These are phyloP conservation scores for Imleria badia DNA, from an alignment of 768 basidiomycete species.

Conservation along the genomic window DNA sequence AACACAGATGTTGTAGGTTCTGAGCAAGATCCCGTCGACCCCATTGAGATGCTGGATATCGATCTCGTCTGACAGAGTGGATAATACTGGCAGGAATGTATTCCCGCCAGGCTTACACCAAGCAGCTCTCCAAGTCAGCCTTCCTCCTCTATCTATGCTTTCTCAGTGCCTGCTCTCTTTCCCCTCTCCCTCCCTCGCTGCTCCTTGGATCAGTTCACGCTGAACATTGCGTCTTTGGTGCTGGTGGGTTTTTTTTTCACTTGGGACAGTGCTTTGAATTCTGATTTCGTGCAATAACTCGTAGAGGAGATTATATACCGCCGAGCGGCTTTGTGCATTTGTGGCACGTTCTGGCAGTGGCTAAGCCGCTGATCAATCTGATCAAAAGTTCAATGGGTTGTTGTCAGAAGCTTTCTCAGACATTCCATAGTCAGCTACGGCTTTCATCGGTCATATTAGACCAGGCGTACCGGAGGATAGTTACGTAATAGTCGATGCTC, in stretches of 20 bases:
- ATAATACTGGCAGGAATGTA: neutral
- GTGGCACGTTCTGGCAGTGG: neutral
- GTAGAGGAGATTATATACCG: neutral
- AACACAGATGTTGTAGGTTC: neutral
- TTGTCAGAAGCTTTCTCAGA: too few species aligned
- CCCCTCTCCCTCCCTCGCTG: neutral
- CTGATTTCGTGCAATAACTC: neutral
- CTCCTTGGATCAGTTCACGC: neutral
- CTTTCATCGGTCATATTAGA: too few species aligned
- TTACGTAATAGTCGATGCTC: too few species aligned
- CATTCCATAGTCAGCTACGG: neutral
- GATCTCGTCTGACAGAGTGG: slow-evolving; percentile 11
- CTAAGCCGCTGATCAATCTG: too few species aligned
- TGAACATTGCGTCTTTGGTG: neutral
- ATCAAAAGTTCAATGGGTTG: too few species aligned
- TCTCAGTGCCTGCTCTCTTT: neutral
- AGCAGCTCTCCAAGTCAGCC: slow-evolving; percentile 20
- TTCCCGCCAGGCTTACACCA: slow-evolving; percentile 16
- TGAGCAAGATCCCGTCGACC: neutral
- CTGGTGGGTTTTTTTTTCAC: neutral
- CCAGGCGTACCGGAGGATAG: too few species aligned
- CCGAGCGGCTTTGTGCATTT: neutral
- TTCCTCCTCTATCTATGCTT: slow-evolving; percentile 1
- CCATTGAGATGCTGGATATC: too few species aligned
- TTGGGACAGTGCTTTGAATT: neutral